Percentiles rank a stretch among this genome's conserved stretches.
phyloP scores from a whole-genome alignment of 345 rosid genomes.

The Gossypium anomalum region DNA sequence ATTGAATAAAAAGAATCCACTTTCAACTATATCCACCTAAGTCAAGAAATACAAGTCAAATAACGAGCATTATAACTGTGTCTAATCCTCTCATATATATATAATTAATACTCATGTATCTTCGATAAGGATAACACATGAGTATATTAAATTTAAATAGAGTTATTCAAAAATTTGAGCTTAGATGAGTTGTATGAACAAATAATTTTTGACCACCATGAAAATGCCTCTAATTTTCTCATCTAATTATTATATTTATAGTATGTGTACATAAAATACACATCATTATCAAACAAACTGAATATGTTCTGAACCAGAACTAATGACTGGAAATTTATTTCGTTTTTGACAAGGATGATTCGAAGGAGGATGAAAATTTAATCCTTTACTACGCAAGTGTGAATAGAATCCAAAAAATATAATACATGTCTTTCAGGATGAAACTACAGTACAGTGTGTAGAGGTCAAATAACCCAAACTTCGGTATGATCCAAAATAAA shows the following conservation, averaged over 20 bases:
- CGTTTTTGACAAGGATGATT: too few species aligned
- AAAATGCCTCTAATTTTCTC: too few species aligned
- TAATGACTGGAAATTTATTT: not conserved
- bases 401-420: slow-evolving; percentile 14
- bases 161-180: too few species aligned
- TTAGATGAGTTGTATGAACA: too few species aligned
- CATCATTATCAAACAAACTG: not conserved
- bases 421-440: slow-evolving; percentile 15
- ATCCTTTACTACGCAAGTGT: too few species aligned
- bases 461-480: not conserved
- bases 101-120: too few species aligned
- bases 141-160: too few species aligned
- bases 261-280: not conserved
- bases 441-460: not conserved
- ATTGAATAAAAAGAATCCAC: slow-evolving; percentile 25
- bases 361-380: too few species aligned
- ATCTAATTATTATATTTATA: not conserved
- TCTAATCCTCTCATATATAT: too few species aligned
- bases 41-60: slow-evolving; percentile 36
- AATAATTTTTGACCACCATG: too few species aligned
- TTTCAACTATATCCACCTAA: slow-evolving; percentile 26
- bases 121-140: too few species aligned
- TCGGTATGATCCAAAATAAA: too few species aligned
- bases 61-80: not conserved
- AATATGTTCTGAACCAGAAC: not conserved